These are phyloP conservation scores for Aureobasidium zeae DNA, from an alignment of 2,329 filamentous ascomycete genomes.

Conservation along the genomic window DNA sequence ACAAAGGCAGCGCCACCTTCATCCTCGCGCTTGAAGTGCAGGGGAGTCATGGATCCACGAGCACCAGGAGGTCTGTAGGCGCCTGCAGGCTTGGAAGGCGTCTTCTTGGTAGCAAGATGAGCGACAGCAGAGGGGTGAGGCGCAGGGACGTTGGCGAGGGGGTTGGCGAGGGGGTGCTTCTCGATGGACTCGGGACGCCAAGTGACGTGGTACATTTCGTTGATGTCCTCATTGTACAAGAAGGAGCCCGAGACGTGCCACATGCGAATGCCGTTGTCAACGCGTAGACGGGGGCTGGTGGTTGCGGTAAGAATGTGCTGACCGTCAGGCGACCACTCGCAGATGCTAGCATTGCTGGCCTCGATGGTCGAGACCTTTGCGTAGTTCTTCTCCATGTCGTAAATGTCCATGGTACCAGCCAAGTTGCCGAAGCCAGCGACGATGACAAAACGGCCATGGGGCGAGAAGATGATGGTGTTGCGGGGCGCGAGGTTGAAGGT, in stretches of 20 bases:
- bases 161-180: slow-evolving; percentile 56
- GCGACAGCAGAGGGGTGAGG: slow-evolving; percentile 75
- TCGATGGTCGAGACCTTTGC: slow-evolving; percentile 88
- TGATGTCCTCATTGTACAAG: slow-evolving; percentile 94
- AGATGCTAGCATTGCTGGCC: slow-evolving; percentile 89
- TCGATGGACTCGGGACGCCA: slow-evolving; percentile 70
- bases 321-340: slow-evolving; percentile 94
- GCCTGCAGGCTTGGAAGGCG: slow-evolving; percentile 91
- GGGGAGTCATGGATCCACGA: slow-evolving; percentile 74
- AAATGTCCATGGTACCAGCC: slow-evolving; percentile 94
- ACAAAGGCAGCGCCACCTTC: slow-evolving; percentile 86
- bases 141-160: slow-evolving; percentile 61
- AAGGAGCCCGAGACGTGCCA: slow-evolving; percentile 84
- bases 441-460: slow-evolving; percentile 82
- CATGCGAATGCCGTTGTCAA: slow-evolving; percentile 92
- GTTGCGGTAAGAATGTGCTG: slow-evolving; percentile 96
- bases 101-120: slow-evolving; percentile 80
- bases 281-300: slow-evolving; percentile 84
- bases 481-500: slow-evolving; percentile 79
- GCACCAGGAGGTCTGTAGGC: slow-evolving; percentile 93
- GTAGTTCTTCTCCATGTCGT: slow-evolving; percentile 91
- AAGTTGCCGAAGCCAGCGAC: slow-evolving; percentile 96
- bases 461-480: slow-evolving; percentile 93
- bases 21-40: slow-evolving; percentile 96
- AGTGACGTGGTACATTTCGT: slow-evolving; percentile 76